These are phyloP conservation scores for Ustilago hordei DNA, from an alignment of 1,284 basidiomycete genomes.

Conservation along the genomic window DNA sequence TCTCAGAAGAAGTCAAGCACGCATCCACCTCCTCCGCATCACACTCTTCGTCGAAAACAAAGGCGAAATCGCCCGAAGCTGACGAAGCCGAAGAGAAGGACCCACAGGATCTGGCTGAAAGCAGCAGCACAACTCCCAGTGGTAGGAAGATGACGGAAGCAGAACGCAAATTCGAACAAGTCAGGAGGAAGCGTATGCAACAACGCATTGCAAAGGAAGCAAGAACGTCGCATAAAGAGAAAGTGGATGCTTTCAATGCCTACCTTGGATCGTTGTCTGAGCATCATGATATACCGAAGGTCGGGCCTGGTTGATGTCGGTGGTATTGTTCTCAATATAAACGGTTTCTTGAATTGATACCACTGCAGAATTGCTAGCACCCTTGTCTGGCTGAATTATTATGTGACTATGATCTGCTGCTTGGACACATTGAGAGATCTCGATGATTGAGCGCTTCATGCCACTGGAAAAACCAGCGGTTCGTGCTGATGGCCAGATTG, in stretches of 20 bases:
- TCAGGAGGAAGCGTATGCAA: conserved; percentile 81
- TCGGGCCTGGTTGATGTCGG: conserved; percentile 65
- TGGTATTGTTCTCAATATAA: not conserved
- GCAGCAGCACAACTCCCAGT: conserved; percentile 66
- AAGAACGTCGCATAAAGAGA: conserved; percentile 91
- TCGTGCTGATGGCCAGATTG: too few relatives aligned
- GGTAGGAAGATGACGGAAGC: conserved; percentile 82
- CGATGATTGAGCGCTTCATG: too few relatives aligned
- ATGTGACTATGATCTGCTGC: not conserved
- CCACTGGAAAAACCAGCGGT: too few relatives aligned
- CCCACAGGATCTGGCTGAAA: conserved; percentile 9
- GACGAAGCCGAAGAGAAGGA: not conserved
- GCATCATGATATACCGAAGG: conserved; percentile 94
- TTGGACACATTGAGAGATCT: too few relatives aligned
- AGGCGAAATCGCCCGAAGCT: not conserved
- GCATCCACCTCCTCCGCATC: conserved; percentile 20
- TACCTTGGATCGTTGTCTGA: conserved; percentile 89
- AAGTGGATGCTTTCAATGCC: conserved; percentile 84
- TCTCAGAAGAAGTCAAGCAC: conserved; percentile 27
- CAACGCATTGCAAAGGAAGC: conserved; percentile 84
- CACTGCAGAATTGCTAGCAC: not conserved
- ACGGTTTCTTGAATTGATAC: not conserved
- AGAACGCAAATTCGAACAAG: conserved; percentile 87
- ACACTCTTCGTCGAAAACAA: conserved; percentile 18
- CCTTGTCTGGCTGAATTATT: not conserved